Evolutionary conservation across 768 basidiomycete genomes (phyloP), one percentile per base, ranked within the genome.

Genomic region (Lentinula detonsa): DNA sequence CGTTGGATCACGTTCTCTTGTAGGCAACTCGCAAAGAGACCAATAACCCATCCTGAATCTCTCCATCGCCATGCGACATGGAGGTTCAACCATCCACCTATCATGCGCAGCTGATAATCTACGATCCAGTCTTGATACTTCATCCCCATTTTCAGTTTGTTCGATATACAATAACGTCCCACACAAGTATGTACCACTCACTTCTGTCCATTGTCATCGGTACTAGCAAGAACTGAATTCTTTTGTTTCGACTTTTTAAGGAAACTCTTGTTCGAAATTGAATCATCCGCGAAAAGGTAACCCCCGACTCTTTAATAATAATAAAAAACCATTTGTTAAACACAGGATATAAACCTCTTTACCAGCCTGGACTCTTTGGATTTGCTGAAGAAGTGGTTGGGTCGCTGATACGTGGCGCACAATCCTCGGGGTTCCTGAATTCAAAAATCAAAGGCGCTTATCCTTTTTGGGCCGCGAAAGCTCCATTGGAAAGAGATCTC

Each of bases 351-450:
- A 3, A 28, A 28, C 4, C 3, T 28, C 28, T 28, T 28, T 28
- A 28, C 28, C 28, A 28, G 28, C 28, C 2, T 28, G 28, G 28
- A 28, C 28, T n/a, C 23, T 23, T 23, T 23, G 23, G 3, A 23
- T 23, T 23, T 23, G 23, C 23, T 28, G 28, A 28, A 28, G 28
- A 39, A 6, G 1, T 1, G 21, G 21, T 21, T 21, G 21, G 37
- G 9, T 39, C 13, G 13, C 37, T 23, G 13, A 43, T n/a, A 23
- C 34, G 31, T 56, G 55, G 55, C 40, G 21, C 55, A 40, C 23
- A 28, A 42, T 56, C 40, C 55, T 56, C 55, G 55, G 55, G 40
- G 55, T 43, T 56, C 55, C 55, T 56, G 55, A 28, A 37, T 9
- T 37, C 34, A 34, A 37, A 39, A 37, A 21, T 37, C 34, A 34